Conservation (phyloP, 805 yeast species). For the Saccharomyces mikatae region DNA sequence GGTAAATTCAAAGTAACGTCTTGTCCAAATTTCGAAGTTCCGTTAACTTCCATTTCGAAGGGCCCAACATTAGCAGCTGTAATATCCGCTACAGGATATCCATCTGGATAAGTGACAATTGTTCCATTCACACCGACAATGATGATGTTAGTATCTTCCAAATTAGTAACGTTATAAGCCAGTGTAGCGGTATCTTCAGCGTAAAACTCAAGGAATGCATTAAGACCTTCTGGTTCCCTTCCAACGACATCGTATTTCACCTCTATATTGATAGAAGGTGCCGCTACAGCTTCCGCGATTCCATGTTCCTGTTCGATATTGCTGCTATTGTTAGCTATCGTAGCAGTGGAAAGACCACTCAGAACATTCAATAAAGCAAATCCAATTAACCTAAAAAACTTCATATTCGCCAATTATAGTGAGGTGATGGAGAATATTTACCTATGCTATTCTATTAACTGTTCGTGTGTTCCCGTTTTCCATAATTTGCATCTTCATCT, state of each 20-base stretch:
- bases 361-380: neutral
- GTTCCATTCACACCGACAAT: constrained; percentile 66
- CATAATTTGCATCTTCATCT: neutral
- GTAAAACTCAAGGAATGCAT: constrained; percentile 36
- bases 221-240: constrained; percentile 32
- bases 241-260: constrained; percentile 45
- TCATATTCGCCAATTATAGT: neutral
- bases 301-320: neutral
- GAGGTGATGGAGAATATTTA: neutral
- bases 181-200: constrained; percentile 50
- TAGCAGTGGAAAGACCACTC: neutral
- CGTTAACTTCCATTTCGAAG: constrained; percentile 42
- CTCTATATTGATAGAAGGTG: constrained; percentile 31
- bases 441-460: neutral
- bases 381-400: neutral
- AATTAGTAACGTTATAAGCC: constrained; percentile 44
- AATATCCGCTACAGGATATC: constrained; percentile 49
- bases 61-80: constrained; percentile 62
- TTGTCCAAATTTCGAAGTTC: constrained; percentile 46
- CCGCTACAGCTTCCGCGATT: constrained; percentile 1
- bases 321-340: neutral
- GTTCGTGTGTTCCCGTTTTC: neutral
- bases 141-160: constrained; percentile 42
- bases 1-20: constrained; percentile 49
- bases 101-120: constrained; percentile 47